Evolutionary conservation across 345 rosid genomes (phyloP), one percentile per base, ranked within the genome.

Genomic region (Populus pruinosa): DNA sequence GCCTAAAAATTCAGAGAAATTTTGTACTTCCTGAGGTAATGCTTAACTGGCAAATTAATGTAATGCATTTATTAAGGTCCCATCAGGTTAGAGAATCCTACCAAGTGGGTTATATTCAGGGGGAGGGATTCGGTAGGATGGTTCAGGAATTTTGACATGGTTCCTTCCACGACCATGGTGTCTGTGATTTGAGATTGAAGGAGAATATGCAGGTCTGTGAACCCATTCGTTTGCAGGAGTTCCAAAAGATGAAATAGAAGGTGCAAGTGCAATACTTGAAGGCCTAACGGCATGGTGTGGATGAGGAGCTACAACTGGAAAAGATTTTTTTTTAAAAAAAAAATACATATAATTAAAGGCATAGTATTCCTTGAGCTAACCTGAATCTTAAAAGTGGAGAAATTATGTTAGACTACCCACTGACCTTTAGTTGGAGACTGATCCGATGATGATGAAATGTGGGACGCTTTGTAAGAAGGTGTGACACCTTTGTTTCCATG

Each of bases 241-340:
- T 21, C 71, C 73, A 68, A 53, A 69, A 61, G 84, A 82, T 44
- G 86, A 27, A 38, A 61, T 36, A 10, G 89, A 84, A 53, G 94
- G 92, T 76, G 87, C 86, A 76, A 83, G 77, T 9, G 91, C 78
- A 65, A 89, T 90, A 78, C 90, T 87, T 23, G 88, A 77, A 76
- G 89, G 88, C 74, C 83, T 81, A 59, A 33, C 29, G 43, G 76
- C 59, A 64, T 73, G 76, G 8, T 83, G 85, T 31, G 76, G 78
- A 77, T 59, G 82, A 31, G 73, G 74, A 11, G 62, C 94, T 89
- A 69, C 81, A 77, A 77, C 33, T 67, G 27, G 77, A 82, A 72
- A 55, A 69, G 18, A 77, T 13, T 27, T 27, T 12, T 47, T 0
- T 47, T 12, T 47, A 47, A 12, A 12, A 12, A 14, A 47, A 14